Evolutionary conservation across 202 grass and related monocot genomes (phyloP).

Genomic region (Brachypodium distachyon): DNA sequence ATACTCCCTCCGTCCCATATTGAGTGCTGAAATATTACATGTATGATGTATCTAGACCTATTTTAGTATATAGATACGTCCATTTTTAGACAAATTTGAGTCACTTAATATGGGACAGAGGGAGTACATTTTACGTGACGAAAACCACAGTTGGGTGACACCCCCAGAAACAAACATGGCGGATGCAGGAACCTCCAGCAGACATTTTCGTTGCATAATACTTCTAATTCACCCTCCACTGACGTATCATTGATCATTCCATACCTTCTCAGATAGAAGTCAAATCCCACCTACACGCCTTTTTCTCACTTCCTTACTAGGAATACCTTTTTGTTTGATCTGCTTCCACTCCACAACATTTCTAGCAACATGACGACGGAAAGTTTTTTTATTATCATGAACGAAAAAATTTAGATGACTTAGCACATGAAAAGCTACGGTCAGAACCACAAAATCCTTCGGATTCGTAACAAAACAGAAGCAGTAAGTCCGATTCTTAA

Average conservation of each 20-base stretch:
- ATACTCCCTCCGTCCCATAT: no score
- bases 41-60: no score
- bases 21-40: no score
- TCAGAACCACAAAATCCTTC: neutral
- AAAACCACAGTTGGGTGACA: neutral
- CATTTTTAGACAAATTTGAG: no score
- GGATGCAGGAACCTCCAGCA: neutral
- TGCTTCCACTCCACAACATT: constrained; percentile 10
- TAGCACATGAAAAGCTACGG: neutral
- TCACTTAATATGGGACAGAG: no score
- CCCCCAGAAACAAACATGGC: constrained; percentile 4
- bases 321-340: constrained; percentile 5
- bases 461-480: neutral
- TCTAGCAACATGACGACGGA: neutral
- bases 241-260: constrained; percentile 13
- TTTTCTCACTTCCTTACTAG: constrained; percentile 19
- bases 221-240: constrained; percentile 13
- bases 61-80: no score
- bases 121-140: neutral
- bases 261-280: constrained; percentile 20
- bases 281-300: neutral
- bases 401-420: neutral
- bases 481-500: neutral
- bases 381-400: constrained; percentile 2
- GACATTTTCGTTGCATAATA: constrained; percentile 9